phyloP scores from a whole-genome alignment of 2,329 filamentous ascomycete species.

The Botryotinia narcissicola region DNA sequence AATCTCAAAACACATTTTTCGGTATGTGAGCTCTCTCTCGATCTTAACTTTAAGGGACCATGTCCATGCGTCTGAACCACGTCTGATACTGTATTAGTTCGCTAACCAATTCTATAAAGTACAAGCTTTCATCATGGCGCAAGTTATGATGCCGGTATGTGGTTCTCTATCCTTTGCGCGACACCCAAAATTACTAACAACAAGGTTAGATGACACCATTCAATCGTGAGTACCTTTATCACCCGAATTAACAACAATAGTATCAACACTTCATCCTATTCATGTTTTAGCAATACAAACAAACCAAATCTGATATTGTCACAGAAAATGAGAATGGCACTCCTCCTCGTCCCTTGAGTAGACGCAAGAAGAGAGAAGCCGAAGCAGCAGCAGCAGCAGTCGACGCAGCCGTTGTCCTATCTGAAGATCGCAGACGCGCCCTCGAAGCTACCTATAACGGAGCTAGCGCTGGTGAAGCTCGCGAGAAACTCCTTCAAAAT shows the following conservation, averaged over 20 bases:
- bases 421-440: constrained; percentile 4
- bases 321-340: constrained; percentile 7
- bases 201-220: neutral
- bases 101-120: neutral
- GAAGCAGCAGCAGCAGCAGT: neutral
- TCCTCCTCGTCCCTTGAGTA: neutral
- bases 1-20: neutral
- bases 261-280: neutral
- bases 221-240: constrained; percentile 1
- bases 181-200: neutral
- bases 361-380: neutral
- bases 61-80: neutral
- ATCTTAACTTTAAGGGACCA: neutral
- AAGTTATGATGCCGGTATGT: constrained; percentile 15
- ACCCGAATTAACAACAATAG: neutral
- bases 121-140: neutral
- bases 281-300: neutral
- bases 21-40: neutral
- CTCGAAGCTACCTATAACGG: constrained; percentile 12
- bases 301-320: neutral
- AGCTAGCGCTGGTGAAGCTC: constrained; percentile 8
- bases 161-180: neutral
- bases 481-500: constrained; percentile 9
- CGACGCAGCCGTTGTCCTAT: neutral
- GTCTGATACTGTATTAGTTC: neutral